phyloP scores from a whole-genome alignment of 2,329 filamentous ascomycete genomes.

The Stemphylium vesicarium region DNA sequence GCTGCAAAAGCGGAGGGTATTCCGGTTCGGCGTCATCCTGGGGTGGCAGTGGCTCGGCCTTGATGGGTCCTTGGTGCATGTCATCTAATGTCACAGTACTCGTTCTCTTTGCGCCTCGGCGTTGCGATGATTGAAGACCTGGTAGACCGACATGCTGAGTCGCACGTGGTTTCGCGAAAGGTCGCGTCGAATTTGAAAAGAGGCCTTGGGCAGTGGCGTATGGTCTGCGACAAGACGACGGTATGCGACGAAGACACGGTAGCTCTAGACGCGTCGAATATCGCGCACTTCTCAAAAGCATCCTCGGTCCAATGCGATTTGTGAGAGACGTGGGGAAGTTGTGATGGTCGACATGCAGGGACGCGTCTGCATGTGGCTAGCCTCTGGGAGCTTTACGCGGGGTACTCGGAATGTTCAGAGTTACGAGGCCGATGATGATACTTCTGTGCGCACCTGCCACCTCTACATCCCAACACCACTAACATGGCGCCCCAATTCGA shows the following conservation, averaged over 20 bases:
- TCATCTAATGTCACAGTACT: slow-evolving; percentile 48
- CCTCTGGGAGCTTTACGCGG: slow-evolving; percentile 23
- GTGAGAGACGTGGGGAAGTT: neutral
- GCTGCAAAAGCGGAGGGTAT: slow-evolving; percentile 88
- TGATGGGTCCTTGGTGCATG: slow-evolving; percentile 63
- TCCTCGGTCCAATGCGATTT: slow-evolving; percentile 12
- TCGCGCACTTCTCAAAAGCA: slow-evolving; percentile 24
- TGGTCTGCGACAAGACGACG: neutral
- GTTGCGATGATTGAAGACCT: slow-evolving; percentile 27
- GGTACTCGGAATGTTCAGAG: slow-evolving; percentile 28
- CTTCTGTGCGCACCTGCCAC: slow-evolving; percentile 9
- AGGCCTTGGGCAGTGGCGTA: slow-evolving; percentile 5
- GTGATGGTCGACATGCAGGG: slow-evolving; percentile 13
- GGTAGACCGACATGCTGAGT: slow-evolving; percentile 1
- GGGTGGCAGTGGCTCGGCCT: slow-evolving; percentile 50
- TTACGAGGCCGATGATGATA: slow-evolving; percentile 20
- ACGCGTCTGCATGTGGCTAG: slow-evolving; percentile 33
- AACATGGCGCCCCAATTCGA: slow-evolving; percentile 75
- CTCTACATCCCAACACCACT: slow-evolving; percentile 13
- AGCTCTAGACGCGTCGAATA: slow-evolving; percentile 10
- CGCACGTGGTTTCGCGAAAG: slow-evolving; percentile 40
- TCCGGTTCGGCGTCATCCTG: slow-evolving; percentile 57
- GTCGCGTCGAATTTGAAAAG: slow-evolving; percentile 31
- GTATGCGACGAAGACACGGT: neutral
- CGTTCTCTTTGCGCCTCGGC: slow-evolving; percentile 51